Evolutionary conservation across 768 basidiomycete genomes (phyloP), one percentile per base, ranked within the genome.

Genomic region (Strobilomyces dryophilus): DNA sequence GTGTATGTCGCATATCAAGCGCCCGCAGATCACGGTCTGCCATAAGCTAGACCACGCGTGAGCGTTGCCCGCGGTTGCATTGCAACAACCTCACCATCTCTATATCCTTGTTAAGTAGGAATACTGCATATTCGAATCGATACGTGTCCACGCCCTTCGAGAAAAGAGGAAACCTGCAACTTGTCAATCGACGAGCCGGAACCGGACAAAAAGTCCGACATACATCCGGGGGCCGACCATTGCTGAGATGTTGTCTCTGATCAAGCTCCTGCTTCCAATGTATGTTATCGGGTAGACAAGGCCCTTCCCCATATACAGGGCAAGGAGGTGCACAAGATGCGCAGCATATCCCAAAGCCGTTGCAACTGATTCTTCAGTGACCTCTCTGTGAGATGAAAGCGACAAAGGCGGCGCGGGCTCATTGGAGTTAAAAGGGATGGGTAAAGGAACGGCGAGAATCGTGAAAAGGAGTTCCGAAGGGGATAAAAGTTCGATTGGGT

Each of bases 81-180:
- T 29, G 26, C 36, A 49, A 34, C 18, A 45, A 36, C 7, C 61
- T 44, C 58, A 95, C 94, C 81, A 94, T 77, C 73, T 99, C 95
- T 59, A 99, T 94, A 70, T 99, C 79, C 71, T 98, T 99, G 74
- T 99, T 99, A 31, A 98, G 76, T 39, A 99, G 72, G 69, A 94
- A 98, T 5, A 98, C 95, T 4, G 86, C 97, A 73, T 98, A 99
- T 69, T 98, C 95, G 64, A 95, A 99, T 24, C 97, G 80, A 71
- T 98, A 98, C 40, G 87, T 89, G 66, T 98, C 97, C 53, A 98
- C 95, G 5, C 95, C 94, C 72, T 83, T 90, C 1, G 91, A 86
- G 69, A 92, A 99, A 29, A 99, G 73, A 17, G 97, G 97, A 69
- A 98, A 99, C 80, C 95, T 97, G 60, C 44, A 52, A 36, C 31